Evolutionary conservation across 768 basidiomycete genomes (phyloP).

Genomic region (Saitozyma sp.): DNA sequence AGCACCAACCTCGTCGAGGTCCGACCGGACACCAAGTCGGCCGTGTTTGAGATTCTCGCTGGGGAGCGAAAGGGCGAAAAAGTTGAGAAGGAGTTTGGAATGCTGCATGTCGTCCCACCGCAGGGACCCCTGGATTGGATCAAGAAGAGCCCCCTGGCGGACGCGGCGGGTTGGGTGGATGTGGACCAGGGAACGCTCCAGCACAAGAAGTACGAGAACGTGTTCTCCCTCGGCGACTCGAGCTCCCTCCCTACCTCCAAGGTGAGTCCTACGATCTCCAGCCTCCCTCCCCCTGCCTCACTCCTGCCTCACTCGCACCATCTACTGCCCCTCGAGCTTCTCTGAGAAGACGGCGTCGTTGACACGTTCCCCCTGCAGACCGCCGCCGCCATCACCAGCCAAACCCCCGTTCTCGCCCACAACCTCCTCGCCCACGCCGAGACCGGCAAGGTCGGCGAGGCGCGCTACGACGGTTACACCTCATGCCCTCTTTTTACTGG

Average conservation of each 20-base stretch:
- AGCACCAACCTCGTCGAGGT: constrained; percentile 77
- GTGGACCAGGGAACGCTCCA: constrained; percentile 78
- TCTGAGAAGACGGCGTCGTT: neutral
- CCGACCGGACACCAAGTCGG: constrained; percentile 68
- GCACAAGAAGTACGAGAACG: constrained; percentile 78
- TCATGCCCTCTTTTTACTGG: constrained; percentile 66
- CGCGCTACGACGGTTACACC: constrained; percentile 71
- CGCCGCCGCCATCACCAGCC: constrained; percentile 85
- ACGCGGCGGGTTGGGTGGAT: constrained; percentile 83
- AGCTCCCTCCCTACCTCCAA: constrained; percentile 91
- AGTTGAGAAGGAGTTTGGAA: constrained; percentile 72
- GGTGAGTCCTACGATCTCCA: constrained; percentile 20
- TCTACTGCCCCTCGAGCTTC: neutral
- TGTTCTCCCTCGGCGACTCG: constrained; percentile 91
- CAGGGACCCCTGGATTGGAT: constrained; percentile 85
- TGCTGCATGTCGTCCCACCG: constrained; percentile 84
- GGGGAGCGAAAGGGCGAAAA: constrained; percentile 62
- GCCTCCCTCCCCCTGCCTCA: neutral
- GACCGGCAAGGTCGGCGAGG: constrained; percentile 67
- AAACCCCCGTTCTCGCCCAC: constrained; percentile 86
- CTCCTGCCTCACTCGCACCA: neutral
- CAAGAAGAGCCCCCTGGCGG: constrained; percentile 57
- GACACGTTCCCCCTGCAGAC: constrained; percentile 56
- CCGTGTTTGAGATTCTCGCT: constrained; percentile 73
- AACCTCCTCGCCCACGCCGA: constrained; percentile 77